Evolutionary conservation across 345 rosid genomes (phyloP), one percentile per base, ranked within the genome.

Genomic region (Stellera chamaejasme): DNA sequence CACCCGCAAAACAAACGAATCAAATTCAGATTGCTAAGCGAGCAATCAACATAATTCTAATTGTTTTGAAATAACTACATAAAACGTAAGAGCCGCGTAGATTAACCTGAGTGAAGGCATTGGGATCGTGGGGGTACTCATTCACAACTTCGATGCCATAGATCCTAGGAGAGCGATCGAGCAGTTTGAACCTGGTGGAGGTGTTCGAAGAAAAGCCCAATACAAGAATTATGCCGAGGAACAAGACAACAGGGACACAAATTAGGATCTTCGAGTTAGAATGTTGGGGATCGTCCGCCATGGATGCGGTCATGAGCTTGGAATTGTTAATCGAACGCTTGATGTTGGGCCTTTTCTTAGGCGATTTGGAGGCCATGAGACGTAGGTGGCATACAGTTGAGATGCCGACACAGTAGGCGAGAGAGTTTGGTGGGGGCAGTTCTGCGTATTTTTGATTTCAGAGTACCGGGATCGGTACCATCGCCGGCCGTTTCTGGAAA

Each of bases 41-140:
- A 25, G 13, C 12, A 50, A 3, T 25, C 36, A 1, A 50, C 16
- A 13, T 14, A 48, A 4, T 12, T 2, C 1, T 13, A 19, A 32
- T 23, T 25, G 36, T 13, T 15, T 15, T n/a, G 13, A 27, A 16
- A 44, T 43, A 59, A 5, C 9, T 32, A 32, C 9, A 32, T 32
- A 10, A 46, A 47, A 16, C 5, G 2, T 15, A 15, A 13, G 11
- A n/a, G 54, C 16, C 7, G 10, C 5, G 10, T 13, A 43, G 15
- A 48, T 27, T 55, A 52, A 79, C 94, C 94, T 86, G 87, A 68
- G 94, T 83, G 63, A 83, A 86, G 26, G 94, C 90, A 3, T 41
- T 15, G 49, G 80, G 82, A 50, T 86, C 94, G 51, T 86, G 90
- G 52, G 79, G 94, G 55, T 71, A 86, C 68, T 77, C 85, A 54